Conservation (phyloP, 202 grass and related monocot genomes). For the Miscanthus sacchariflorus region DNA sequence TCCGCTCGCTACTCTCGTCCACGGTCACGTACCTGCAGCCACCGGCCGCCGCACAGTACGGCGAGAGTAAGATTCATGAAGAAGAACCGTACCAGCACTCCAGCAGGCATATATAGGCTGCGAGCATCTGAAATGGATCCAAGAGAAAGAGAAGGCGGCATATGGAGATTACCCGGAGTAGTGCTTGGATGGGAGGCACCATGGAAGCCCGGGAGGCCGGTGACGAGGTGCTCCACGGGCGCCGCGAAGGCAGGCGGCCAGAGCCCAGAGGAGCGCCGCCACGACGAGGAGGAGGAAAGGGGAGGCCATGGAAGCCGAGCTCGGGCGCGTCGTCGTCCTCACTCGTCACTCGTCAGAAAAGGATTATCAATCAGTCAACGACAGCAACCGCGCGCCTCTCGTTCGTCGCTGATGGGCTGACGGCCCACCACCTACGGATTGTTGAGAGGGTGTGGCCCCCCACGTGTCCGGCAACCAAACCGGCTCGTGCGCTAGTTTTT, state of each 20-base stretch:
- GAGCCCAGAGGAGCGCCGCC: not conserved
- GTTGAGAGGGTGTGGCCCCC: too few species aligned
- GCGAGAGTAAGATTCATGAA: not conserved
- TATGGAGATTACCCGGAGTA: constrained; percentile 58
- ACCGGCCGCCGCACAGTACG: not conserved
- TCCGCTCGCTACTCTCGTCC: constrained; percentile 60
- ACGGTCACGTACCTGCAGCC: constrained; percentile 46
- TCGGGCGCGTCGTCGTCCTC: not conserved
- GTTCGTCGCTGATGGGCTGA: too few species aligned
- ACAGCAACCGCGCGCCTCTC: too few species aligned
- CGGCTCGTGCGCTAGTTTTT: too few species aligned
- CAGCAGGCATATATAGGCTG: not conserved
- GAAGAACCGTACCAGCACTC: not conserved
- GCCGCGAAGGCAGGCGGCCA: constrained; percentile 37
- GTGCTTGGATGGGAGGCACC: constrained; percentile 63
- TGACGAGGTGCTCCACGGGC: constrained; percentile 55
- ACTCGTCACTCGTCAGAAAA: too few species aligned
- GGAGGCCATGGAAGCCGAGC: constrained; percentile 12
- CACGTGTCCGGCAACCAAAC: too few species aligned
- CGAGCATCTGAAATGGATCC: not conserved
- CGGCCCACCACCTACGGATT: too few species aligned
- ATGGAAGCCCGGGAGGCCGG: constrained; percentile 62
- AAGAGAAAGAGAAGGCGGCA: not conserved
- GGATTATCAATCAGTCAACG: too few species aligned
- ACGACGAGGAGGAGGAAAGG: not conserved